Base-by-base conservation (phyloP, 208 protist species). In the Acanthamoeba culbertsoni region DNA sequence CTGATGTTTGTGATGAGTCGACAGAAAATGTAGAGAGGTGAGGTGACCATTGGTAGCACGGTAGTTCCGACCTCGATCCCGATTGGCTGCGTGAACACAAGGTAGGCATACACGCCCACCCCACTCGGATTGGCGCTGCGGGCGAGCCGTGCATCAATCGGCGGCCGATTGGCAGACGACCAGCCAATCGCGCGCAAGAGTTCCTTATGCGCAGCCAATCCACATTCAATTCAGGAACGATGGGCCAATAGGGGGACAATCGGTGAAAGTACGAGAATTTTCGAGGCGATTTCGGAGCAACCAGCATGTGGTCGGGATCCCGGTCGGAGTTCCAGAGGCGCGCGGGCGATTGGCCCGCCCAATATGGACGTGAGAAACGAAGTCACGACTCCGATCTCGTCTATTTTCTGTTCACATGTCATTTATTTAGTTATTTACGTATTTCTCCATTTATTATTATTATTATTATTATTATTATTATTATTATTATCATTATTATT, bases 1-100 rank as follows among this genome's bases (percentile, higher is more conserved):
- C 53, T 68, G 35, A 90, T 6, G 42, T 40, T 43, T 5, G 82
- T 43, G 26, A 65, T n/a, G 37, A 62, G 26, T 14, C n/a, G 48
- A 31, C 82, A 90, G 51, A 90, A 90, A 35, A 8, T 37, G 57
- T 68, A 90, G 42, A 90, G 82, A 33, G 51, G 18, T 5, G 82
- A 90, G 26, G 3, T 40, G 53, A 90, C 82, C 71, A 82, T 55
- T n/a, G 43, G 71, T 10, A 51, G 37, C n/a, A 1, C 23, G 71
- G n/a, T 26, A 1, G 42, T 18, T 18, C 26, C 6, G 23, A 55
- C 18, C 16, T 18, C 20, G 26, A 82, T 26, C 26, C 31, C 23
- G 40, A 43, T 18, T 6, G 71, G 71, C 20, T 82, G 71, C 43
- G 35, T 31, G 26, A 82, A 35, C n/a, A 82, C 23, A 26, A 51